Evolutionary conservation across 2,329 filamentous ascomycete species (phyloP).

Genomic region (Xylaria sp.): DNA sequence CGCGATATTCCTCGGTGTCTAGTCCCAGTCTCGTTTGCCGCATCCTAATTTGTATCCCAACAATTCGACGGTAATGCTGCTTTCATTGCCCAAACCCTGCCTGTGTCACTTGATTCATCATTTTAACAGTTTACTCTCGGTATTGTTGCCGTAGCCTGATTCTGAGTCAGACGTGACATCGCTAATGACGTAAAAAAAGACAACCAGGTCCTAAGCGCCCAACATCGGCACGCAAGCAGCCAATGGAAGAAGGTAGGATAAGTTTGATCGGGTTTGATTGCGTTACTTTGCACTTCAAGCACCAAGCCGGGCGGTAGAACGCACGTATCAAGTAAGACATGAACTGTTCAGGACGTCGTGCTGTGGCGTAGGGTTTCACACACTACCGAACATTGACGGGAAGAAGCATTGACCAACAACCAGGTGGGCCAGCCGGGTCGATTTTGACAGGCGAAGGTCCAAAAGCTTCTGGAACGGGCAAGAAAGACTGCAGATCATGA

Average conservation of each 20-base stretch:
- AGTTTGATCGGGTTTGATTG: background rate
- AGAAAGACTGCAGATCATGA: conserved; percentile 37
- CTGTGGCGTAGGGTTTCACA: background rate
- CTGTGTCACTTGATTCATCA: too few species aligned
- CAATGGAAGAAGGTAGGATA: background rate
- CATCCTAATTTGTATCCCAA: background rate
- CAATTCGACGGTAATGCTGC: too few species aligned
- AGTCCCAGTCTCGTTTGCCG: too few species aligned
- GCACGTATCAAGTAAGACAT: conserved; percentile 1
- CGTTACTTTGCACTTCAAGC: background rate
- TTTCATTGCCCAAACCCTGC: too few species aligned
- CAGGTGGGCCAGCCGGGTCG: conserved; percentile 32
- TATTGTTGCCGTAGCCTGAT: conserved; percentile 4
- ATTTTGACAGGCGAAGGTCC: conserved; percentile 21
- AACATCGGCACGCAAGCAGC: background rate
- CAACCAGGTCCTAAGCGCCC: background rate
- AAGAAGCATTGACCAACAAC: conserved; percentile 30
- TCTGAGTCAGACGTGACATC: conserved; percentile 28
- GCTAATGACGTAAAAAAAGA: conserved; percentile 11
- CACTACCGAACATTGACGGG: conserved; percentile 1
- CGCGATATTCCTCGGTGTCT: too few species aligned
- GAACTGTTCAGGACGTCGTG: background rate
- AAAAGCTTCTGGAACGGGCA: conserved; percentile 44
- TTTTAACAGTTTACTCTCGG: background rate
- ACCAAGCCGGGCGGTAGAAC: background rate